Evolutionary conservation across 345 rosid species (phyloP), one percentile per base, ranked within the genome.

Genomic region (Eutrema japonicum): DNA sequence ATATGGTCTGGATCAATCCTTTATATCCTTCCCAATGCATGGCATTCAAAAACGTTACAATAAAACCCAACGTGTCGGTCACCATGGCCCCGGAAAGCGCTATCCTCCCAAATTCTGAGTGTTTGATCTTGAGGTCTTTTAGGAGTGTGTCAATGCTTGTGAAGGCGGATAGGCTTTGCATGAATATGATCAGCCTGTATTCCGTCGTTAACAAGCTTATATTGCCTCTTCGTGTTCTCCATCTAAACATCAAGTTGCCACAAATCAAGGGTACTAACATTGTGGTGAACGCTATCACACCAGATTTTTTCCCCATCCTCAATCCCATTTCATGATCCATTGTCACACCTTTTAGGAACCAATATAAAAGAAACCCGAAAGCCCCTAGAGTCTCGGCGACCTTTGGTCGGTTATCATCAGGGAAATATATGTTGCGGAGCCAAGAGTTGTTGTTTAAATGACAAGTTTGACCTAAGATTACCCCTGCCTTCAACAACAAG

Each of bases 271-370:
- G 96, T 3, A 57, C 64, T 2, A 78, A 0, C 56, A 81, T 54
- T 30, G 84, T 49, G 7, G 65, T 49, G 51, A 80, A 6, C 2
- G 79, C 85, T 6, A 82, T 57, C 46, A 71, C 68, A 4, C 12
- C 9, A 10, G 80, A 16, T 22, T 77, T 81, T 66, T 27, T 74
- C 4, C 65, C 78, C 32, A 73, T 63, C 52, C 8, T 77, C 9
- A 55, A 2, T 10, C 67, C 65, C 10, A 72, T 13, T 16, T 35
- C 65, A 26, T 77, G 64, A 48, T 87, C 86, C 83, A 81, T 82
- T 64, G 86, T 85, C 70, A 87, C 84, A 47, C 79, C 89, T 65
- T 73, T 68, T 35, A 87, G 75, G 68, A 87, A 87, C 64, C 83
- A 61, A 68, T 78, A 83, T 16, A 85, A 1, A 46, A 67, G 60